Evolutionary conservation across 345 rosid species (phyloP), one percentile per base, ranked within the genome.

Genomic region (Tarenaya hassleriana): DNA sequence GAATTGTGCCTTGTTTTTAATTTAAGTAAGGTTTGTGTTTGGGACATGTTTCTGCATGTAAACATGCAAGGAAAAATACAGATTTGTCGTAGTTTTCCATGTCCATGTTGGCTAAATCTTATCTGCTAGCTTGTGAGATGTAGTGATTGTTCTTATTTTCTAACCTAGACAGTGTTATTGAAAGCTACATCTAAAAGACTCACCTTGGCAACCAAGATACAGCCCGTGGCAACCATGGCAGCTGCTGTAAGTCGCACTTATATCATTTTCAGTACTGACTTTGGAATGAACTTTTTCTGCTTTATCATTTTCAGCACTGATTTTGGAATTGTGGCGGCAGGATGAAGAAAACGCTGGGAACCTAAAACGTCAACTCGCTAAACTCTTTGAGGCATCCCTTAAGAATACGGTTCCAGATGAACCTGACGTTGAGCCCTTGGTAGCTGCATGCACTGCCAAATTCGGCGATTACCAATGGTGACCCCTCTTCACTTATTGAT

Each of bases 401-500:
- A 70, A 67, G 55, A 27, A 34, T 34, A 79, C 97, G 0, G 81
- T 78, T 34, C 95, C 94, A 2, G 63, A 56, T 39, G 95, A 71
- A 64, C 39, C 68, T 9, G 70, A 77, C 69, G 82, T 85, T 47
- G 83, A 79, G 64, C 95, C 95, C 20, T 38, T 73, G 60, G 60
- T 92, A 57, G 86, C 82, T 58, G 75, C 84, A 38, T 79, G 84
- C 63, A 62, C 73, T 44, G 85, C 60, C 10, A 88, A 76, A 53
- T 81, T 78, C 62, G 98, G 95, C 1, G 96, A 91, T 60, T 91
- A 91, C 72, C 96, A 91, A 75, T 91, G 98, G 96, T 91, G 65
- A 50, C 15, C 21, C 16, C 8, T 33, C 43, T 46, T 38, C 46
- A 50, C 0, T 35, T 34, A 20, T 9, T 9, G 33, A 32, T 10